Evolutionary conservation across 352 stramenopile genomes (phyloP), one percentile per base, ranked within the genome.

Genomic region (Blastocystis sp.): DNA sequence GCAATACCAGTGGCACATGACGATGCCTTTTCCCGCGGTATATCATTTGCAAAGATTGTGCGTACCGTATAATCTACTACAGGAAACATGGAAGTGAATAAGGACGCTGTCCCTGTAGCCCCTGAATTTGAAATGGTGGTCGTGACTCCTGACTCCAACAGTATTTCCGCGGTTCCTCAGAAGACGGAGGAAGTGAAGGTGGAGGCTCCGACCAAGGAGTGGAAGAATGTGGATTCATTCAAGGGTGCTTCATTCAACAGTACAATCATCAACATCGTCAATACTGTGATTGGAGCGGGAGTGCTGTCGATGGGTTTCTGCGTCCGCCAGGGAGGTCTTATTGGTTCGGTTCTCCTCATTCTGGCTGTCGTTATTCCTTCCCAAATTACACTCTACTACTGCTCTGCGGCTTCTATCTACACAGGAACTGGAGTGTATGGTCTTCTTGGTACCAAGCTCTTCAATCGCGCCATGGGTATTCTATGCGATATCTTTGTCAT

Each of bases 271-370:
- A 73, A 73, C 29, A 73, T 73, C 6, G 36, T 73, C 3, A 73
- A 73, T 29, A 73, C 61, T 7, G 36, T 73, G 16, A 40, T 73
- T 32, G 61, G 61, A n/a, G 61, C 61, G 9, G 61, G 61, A 51
- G 29, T 51, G 21, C 36, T 73, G 3, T 73, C 61, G 4, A 46
- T 73, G 27, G n/a, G n/a, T 49, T 51, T 27, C 4, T 46, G n/a
- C 21, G 29, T 73, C 36, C 27, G 21, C 6, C 16, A 73, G 8
- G 29, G 32, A 24, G 61, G 61, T 9, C 27, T 73, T 29, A 16
- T 73, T 49, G 61, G 61, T 53, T 32, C 61, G 4, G 29, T 46
- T 8, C 3, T 73, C 11, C 29, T 73, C 8, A 32, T 73, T 24
- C 16, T 51, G 4, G 16, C 18, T 51, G 27, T 40, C 46, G n/a